Evolutionary conservation across 129 eudicot genomes (phyloP).

Genomic region (Flaveria sonorensis): DNA sequence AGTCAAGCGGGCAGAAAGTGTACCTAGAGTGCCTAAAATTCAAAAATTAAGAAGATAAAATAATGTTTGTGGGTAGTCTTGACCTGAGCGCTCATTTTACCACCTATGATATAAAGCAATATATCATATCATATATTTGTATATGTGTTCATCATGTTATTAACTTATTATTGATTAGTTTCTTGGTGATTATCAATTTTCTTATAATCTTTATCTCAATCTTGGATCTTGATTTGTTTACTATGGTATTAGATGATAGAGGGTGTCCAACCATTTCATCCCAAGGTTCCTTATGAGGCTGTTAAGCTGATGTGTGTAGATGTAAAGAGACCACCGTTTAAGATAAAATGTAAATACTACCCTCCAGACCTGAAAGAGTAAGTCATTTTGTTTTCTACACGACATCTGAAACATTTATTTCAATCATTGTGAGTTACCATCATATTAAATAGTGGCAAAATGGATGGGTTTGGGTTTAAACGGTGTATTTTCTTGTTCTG

Average conservation of each 20-base stretch:
- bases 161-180: background rate
- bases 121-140: background rate
- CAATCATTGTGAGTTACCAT: background rate
- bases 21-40: background rate
- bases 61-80: background rate
- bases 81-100: background rate
- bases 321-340: slow-evolving; percentile 68
- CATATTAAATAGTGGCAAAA: background rate
- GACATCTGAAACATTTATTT: background rate
- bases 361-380: slow-evolving; percentile 90
- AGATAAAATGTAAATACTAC: slow-evolving; percentile 68
- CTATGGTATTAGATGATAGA: slow-evolving; percentile 79
- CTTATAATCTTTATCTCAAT: background rate
- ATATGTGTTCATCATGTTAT: background rate
- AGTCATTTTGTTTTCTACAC: slow-evolving; percentile 27
- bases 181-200: slow-evolving; percentile 6
- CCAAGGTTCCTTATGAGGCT: slow-evolving; percentile 79
- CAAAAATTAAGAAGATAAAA: background rate
- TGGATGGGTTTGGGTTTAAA: background rate
- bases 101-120: background rate
- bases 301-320: slow-evolving; percentile 66
- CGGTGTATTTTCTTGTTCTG: background rate
- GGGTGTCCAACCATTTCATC: slow-evolving; percentile 79
- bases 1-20: background rate
- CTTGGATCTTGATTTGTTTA: slow-evolving; percentile 13